Evolutionary conservation across 805 yeast species (phyloP).

Genomic region (Saturnispora hagleri): DNA sequence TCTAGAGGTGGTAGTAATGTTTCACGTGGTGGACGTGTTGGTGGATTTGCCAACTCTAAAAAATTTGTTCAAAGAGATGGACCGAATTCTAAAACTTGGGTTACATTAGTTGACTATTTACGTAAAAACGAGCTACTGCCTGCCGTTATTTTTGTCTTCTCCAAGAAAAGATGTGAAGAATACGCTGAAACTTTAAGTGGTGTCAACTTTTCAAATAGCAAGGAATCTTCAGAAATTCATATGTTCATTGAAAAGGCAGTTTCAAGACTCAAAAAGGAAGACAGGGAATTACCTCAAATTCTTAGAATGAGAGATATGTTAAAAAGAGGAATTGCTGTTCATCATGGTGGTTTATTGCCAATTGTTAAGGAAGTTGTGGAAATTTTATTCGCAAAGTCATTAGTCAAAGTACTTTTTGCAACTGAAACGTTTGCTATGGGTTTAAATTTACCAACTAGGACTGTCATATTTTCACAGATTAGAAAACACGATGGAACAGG

Average conservation of each 20-base stretch:
- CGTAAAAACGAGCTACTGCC: conserved; percentile 69
- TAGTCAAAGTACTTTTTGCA: conserved; percentile 87
- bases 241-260: conserved; percentile 90
- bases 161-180: conserved; percentile 88
- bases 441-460: conserved; percentile 88
- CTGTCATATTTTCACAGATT: conserved; percentile 81
- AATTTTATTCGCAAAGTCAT: conserved; percentile 75
- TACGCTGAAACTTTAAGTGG: conserved; percentile 73
- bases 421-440: conserved; percentile 99
- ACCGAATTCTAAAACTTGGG: conserved; percentile 76
- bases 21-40: conserved; percentile 26
- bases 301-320: conserved; percentile 71
- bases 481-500: conserved; percentile 86
- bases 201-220: conserved; percentile 72
- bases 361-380: conserved; percentile 90
- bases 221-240: conserved; percentile 82
- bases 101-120: conserved; percentile 59
- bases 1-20: conserved; percentile 20
- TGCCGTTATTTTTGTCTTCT: conserved; percentile 87
- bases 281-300: conserved; percentile 89
- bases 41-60: conserved; percentile 25
- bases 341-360: conserved; percentile 93
- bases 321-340: conserved; percentile 92
- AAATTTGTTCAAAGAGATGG: conserved; percentile 43
- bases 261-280: conserved; percentile 80